A percentile compares a stretch with the other conserved stretches of the same genome.
These are phyloP conservation scores for Rutidosis leptorrhynchoides DNA, from an alignment of 129 eudicot genomes.

Conservation along the genomic window DNA sequence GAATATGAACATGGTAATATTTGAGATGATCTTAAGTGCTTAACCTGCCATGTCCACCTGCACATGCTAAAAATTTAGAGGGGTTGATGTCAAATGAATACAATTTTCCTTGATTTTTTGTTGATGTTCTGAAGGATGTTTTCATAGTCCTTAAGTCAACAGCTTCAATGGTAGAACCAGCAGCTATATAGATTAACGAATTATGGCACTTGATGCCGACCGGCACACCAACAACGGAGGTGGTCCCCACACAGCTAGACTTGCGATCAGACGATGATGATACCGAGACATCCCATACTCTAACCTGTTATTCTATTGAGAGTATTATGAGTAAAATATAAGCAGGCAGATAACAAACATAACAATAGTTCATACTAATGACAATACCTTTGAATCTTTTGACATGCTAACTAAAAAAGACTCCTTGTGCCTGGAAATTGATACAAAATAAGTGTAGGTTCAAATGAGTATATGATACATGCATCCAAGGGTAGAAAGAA, in stretches of 20 bases:
- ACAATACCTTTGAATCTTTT: slow-evolving; percentile 71
- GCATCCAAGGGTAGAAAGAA: not conserved
- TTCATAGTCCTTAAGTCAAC: slow-evolving; percentile 83
- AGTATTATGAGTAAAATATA: too few species aligned
- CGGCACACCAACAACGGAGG: slow-evolving; percentile 55
- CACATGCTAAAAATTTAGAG: slow-evolving; percentile 65
- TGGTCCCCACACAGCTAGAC: slow-evolving; percentile 78
- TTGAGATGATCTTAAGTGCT: not conserved
- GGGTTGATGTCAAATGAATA: slow-evolving; percentile 61
- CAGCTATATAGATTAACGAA: slow-evolving; percentile 64
- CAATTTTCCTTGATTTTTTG: slow-evolving; percentile 32
- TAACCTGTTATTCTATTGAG: slow-evolving; percentile 44
- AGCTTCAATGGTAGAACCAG: slow-evolving; percentile 62
- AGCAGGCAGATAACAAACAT: slow-evolving; percentile 7
- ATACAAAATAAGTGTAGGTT: slow-evolving; percentile 14
- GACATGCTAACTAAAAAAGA: slow-evolving; percentile 81
- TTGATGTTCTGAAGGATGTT: slow-evolving; percentile 42
- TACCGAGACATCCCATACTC: slow-evolving; percentile 70
- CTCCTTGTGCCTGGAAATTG: slow-evolving; percentile 56
- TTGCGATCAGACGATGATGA: slow-evolving; percentile 55
- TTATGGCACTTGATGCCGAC: slow-evolving; percentile 73
- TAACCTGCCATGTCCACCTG: slow-evolving; percentile 69
- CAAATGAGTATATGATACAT: slow-evolving; percentile 5
- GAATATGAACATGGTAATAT: not conserved
- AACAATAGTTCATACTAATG: slow-evolving; percentile 5